Base-by-base conservation (phyloP, 495 filamentous ascomycete genomes). In the Friedmanniomyces endolithicus region DNA sequence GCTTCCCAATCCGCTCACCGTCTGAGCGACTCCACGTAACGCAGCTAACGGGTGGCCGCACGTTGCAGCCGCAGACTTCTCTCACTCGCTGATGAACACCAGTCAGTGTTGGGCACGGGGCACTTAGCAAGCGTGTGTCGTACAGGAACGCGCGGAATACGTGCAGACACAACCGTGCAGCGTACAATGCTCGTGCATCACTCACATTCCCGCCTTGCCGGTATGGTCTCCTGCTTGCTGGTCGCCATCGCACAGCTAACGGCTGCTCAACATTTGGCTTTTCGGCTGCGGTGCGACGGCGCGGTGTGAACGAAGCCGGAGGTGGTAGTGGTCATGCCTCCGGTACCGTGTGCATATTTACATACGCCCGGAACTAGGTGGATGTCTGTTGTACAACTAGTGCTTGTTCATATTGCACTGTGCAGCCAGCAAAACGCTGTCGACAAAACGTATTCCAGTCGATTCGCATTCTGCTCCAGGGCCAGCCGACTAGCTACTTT, bases 21-120 rank as follows among this genome's bases (percentile, higher is more conserved):
- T 4, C 12, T 14, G 6, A 6, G 12, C 37, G 4, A 41, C 16
- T n/a, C 3, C 12, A n/a, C 14, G 44, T 47, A 23, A 19, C 24
- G 19, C 44, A 47, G 44, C 44, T 47, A 47, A 47, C 44, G 44
- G 44, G 16, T 25, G 44, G 8, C 44, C 44, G 44, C 17, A 47
- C 6, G 24, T 6, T 47, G 44, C 44, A 27, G 19, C 39, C 27
- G 27, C 9, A 2, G 39, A 4, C 39, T 41, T 41, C 12, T 3
- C 14, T 6, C 39, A 41, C 14, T 22, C n/a, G n/a, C n/a, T n/a
- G n/a, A n/a, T n/a, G 39, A 41, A 6, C 6, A 22, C 12, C 39
- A 41, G 16, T 41, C 16, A 14, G 12, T 41, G 27, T 31, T 31
- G 9, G 27, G 9, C 27, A 4, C 27, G 27, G 27, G 27, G 27